Conservation (phyloP, 1,284 basidiomycete species). For the Omphalotus olearius region DNA sequence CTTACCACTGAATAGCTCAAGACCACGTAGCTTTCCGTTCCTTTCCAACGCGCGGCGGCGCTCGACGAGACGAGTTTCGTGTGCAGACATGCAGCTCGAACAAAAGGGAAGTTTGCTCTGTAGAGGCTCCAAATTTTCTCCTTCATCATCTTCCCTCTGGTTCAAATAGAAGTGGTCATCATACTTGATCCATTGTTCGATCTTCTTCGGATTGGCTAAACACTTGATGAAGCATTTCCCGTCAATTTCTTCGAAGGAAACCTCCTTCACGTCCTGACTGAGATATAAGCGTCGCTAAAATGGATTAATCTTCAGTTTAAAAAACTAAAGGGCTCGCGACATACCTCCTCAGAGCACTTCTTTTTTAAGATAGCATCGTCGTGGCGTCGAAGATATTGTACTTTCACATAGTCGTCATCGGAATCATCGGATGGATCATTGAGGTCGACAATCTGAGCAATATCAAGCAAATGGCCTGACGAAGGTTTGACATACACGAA, state of each 20-base stretch:
- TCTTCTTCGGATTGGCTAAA: slow-evolving; percentile 23
- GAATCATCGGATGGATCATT: no score
- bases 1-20: slow-evolving; percentile 65
- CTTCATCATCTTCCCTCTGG: slow-evolving; percentile 13
- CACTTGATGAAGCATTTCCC: slow-evolving; percentile 42
- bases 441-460: slow-evolving; percentile 52
- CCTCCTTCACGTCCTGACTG: slow-evolving; percentile 23
- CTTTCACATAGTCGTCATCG: slow-evolving; percentile 26
- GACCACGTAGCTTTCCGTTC: slow-evolving; percentile 42
- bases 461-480: slow-evolving; percentile 32
- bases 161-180: slow-evolving; percentile 55
- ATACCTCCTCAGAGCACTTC: slow-evolving; percentile 4
- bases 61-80: slow-evolving; percentile 23
- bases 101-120: slow-evolving; percentile 25
- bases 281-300: slow-evolving; percentile 43
- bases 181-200: slow-evolving; percentile 43
- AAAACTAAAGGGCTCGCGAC: not conserved
- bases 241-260: slow-evolving; percentile 36
- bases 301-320: not conserved
- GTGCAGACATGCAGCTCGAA: slow-evolving; percentile 38
- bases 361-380: not conserved
- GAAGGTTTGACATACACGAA: slow-evolving; percentile 49
- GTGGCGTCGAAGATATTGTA: not conserved
- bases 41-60: slow-evolving; percentile 26
- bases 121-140: slow-evolving; percentile 22